These are phyloP conservation scores for Lagenaria siceraria DNA, from an alignment of 306 rosid genomes.

Conservation along the genomic window DNA sequence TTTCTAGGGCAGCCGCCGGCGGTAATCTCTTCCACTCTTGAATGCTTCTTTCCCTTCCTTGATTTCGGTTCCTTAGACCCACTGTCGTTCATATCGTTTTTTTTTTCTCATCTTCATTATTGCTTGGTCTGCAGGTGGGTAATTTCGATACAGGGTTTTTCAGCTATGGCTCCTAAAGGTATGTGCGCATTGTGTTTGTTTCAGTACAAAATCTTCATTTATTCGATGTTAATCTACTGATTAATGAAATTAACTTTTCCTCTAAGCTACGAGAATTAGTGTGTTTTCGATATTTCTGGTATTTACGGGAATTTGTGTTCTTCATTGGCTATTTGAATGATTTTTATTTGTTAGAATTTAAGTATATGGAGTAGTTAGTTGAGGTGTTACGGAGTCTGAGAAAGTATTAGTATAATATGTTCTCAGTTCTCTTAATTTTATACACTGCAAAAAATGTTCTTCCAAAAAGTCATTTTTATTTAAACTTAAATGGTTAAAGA, in stretches of 20 bases:
- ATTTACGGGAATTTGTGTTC: not conserved
- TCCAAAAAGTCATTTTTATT: no score
- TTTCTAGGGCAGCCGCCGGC: no score
- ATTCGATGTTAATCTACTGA: not conserved
- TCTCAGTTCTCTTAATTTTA: not conserved
- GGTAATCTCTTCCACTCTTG: no score
- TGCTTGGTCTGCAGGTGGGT: not conserved
- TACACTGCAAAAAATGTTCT: no score
- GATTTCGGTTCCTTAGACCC: not conserved
- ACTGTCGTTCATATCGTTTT: not conserved
- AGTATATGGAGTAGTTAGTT: not conserved
- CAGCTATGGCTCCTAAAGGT: constrained; percentile 4
- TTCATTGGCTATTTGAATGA: not conserved
- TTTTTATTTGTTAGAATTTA: not conserved
- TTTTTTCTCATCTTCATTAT: not conserved
- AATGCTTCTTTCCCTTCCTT: no score
- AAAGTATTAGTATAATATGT: not conserved
- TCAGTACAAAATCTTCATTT: not conserved
- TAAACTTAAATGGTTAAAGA: no score
- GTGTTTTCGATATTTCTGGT: not conserved
- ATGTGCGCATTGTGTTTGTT: not conserved
- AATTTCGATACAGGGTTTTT: not conserved
- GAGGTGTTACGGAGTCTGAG: not conserved
- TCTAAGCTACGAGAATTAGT: not conserved
- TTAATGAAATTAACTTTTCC: not conserved